These are phyloP conservation scores for Pythium phragmitis DNA, from an alignment of 352 stramenopile species.

Conservation along the genomic window DNA sequence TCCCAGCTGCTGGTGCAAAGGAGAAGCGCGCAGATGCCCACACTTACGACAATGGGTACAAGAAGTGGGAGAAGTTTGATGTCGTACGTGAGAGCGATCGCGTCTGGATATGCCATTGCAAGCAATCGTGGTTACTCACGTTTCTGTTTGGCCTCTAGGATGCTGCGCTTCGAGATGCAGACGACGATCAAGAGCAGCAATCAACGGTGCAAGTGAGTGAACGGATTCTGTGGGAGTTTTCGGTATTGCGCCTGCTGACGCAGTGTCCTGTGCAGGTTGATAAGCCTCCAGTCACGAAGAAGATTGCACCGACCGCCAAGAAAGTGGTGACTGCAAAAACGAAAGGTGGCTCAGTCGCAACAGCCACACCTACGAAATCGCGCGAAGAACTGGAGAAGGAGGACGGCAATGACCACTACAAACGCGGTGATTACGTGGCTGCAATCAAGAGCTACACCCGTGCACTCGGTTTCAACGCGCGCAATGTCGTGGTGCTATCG, in stretches of 20 bases:
- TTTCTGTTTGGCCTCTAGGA: slow-evolving; percentile 20
- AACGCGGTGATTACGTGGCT: slow-evolving; percentile 78
- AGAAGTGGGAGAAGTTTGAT: slow-evolving; percentile 89
- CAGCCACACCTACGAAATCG: slow-evolving; percentile 14
- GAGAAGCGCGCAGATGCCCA: slow-evolving; percentile 55
- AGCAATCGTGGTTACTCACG: neutral
- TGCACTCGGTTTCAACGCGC: slow-evolving; percentile 67
- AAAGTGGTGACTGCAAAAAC: slow-evolving; percentile 1
- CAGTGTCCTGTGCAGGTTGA: neutral
- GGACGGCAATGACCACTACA: slow-evolving; percentile 93
- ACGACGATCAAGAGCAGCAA: slow-evolving; percentile 20
- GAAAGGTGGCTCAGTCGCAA: neutral
- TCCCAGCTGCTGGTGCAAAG: neutral
- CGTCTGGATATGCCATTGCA: neutral
- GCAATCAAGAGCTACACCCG: slow-evolving; percentile 90
- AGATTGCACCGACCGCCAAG: neutral
- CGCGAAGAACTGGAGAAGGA: slow-evolving; percentile 79
- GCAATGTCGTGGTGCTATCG: slow-evolving; percentile 77
- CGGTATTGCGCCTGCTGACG: neutral
- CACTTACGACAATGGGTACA: slow-evolving; percentile 90
- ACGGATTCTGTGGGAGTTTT: neutral
- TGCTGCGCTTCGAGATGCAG: slow-evolving; percentile 32
- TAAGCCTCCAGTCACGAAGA: neutral
- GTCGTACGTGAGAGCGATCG: slow-evolving; percentile 42
- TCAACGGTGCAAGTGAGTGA: neutral